Conservation (phyloP, 495 filamentous ascomycete genomes). For the Penicillium maclennaniae region DNA sequence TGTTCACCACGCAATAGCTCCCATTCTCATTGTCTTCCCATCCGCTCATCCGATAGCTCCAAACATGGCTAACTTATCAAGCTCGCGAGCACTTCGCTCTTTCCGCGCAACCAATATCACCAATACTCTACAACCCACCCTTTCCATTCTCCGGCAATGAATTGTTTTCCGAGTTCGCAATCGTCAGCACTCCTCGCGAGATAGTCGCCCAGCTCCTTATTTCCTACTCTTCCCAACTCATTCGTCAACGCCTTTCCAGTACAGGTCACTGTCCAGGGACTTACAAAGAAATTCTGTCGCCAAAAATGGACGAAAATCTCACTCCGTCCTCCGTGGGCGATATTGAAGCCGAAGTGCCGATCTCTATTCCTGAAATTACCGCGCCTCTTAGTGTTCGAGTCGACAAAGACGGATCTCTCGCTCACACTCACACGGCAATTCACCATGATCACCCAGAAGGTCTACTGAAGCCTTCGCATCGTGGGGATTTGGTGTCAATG, state of each 20-base stretch:
- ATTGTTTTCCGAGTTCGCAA: neutral
- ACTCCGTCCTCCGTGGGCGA: conserved; percentile 45
- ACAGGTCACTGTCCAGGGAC: neutral
- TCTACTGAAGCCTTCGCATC: conserved; percentile 20
- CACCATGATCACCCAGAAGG: conserved; percentile 22
- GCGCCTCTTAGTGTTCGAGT: conserved; percentile 38
- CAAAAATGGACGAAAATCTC: conserved; percentile 6
- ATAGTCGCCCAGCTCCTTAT: neutral
- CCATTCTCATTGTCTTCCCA: neutral
- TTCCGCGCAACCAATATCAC: neutral
- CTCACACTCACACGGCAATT: conserved; percentile 18
- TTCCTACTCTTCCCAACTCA: neutral
- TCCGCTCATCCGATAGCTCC: neutral
- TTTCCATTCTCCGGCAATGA: neutral
- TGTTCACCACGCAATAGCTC: neutral
- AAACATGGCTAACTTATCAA: neutral
- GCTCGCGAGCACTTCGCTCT: neutral
- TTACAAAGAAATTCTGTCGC: neutral
- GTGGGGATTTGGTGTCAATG: conserved; percentile 13
- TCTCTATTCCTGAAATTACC: conserved; percentile 28
- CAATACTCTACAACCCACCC: neutral
- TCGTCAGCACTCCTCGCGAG: neutral
- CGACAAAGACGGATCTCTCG: conserved; percentile 22
- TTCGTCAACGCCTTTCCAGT: neutral
- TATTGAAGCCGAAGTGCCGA: conserved; percentile 33